Percentiles rank a stretch among this genome's conserved stretches.
These are phyloP conservation scores for Clitoria ternatea DNA, from an alignment of 306 rosid genomes.

Conservation along the genomic window DNA sequence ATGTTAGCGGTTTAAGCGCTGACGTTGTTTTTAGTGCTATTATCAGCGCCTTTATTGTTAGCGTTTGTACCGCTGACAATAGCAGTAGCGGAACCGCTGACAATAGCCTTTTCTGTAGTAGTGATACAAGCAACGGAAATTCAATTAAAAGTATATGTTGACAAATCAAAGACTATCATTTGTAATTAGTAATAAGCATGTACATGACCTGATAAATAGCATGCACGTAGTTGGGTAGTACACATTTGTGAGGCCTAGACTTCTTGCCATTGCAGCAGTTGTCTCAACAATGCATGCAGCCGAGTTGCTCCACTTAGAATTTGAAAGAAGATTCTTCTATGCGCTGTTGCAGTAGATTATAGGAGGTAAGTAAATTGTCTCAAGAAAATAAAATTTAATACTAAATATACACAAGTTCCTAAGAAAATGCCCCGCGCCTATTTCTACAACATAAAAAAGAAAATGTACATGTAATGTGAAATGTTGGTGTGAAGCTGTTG, in stretches of 20 bases:
- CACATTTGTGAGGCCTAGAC: slow-evolving; percentile 74
- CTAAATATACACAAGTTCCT: slow-evolving; percentile 6
- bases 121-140: not conserved
- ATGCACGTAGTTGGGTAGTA: slow-evolving; percentile 70
- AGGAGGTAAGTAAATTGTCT: slow-evolving; percentile 24
- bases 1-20: no score
- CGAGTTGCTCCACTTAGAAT: slow-evolving; percentile 56
- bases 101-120: no score
- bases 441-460: slow-evolving; percentile 14
- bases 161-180: not conserved
- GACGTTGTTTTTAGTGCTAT: no score
- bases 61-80: no score
- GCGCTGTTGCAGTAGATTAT: slow-evolving; percentile 55
- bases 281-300: slow-evolving; percentile 98
- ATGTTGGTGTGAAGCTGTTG: no score
- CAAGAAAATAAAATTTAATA: no score
- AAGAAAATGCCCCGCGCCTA: not conserved
- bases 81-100: no score
- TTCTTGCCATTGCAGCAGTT: slow-evolving; percentile 74
- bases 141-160: not conserved
- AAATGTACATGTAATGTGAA: no score
- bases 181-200: not conserved
- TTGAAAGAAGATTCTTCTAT: slow-evolving; percentile 69
- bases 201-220: no score
- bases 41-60: no score